Conservation (phyloP, 2,329 filamentous ascomycete genomes). For the Penicillium italicum region DNA sequence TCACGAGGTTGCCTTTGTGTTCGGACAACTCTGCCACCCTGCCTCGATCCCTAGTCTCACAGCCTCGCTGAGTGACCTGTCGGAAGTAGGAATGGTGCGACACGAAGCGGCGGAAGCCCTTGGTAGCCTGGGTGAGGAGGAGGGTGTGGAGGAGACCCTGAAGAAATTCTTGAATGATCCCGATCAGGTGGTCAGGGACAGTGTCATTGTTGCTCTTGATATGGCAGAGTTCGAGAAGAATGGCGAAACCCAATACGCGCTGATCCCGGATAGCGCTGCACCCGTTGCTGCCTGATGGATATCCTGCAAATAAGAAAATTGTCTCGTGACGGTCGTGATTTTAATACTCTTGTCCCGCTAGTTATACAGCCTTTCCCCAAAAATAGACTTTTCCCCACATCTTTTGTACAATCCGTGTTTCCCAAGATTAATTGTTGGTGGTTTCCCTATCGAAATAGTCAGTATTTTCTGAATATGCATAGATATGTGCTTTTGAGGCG, state of each 20-base stretch:
- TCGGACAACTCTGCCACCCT: slow-evolving; percentile 91
- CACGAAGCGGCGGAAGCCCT: slow-evolving; percentile 97
- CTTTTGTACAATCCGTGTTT: slow-evolving; percentile 13
- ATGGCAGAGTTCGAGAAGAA: slow-evolving; percentile 97
- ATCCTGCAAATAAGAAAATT: slow-evolving; percentile 11
- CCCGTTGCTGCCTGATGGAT: slow-evolving; percentile 29
- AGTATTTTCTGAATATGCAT: slow-evolving; percentile 12
- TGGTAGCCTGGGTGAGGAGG: slow-evolving; percentile 87
- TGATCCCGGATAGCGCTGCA: slow-evolving; percentile 63
- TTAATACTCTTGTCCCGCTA: slow-evolving; percentile 25
- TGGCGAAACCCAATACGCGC: slow-evolving; percentile 83
- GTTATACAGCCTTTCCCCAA: slow-evolving; percentile 25
- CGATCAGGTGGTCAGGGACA: slow-evolving; percentile 90
- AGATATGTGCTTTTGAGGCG: not conserved
- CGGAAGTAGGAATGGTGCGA: slow-evolving; percentile 92
- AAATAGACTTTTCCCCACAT: slow-evolving; percentile 19
- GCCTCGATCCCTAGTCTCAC: slow-evolving; percentile 92
- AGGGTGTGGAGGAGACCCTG: slow-evolving; percentile 83
- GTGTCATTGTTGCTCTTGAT: slow-evolving; percentile 89
- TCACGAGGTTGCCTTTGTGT: slow-evolving; percentile 97
- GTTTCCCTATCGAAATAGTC: slow-evolving; percentile 32
- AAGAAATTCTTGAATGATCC: slow-evolving; percentile 82
- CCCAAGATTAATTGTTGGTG: slow-evolving; percentile 32
- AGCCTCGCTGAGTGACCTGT: slow-evolving; percentile 68
- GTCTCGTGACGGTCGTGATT: slow-evolving; percentile 28